Evolutionary conservation across 495 filamentous ascomycete genomes (phyloP), one percentile per base, ranked within the genome.

Genomic region (Haplographium delicatum): DNA sequence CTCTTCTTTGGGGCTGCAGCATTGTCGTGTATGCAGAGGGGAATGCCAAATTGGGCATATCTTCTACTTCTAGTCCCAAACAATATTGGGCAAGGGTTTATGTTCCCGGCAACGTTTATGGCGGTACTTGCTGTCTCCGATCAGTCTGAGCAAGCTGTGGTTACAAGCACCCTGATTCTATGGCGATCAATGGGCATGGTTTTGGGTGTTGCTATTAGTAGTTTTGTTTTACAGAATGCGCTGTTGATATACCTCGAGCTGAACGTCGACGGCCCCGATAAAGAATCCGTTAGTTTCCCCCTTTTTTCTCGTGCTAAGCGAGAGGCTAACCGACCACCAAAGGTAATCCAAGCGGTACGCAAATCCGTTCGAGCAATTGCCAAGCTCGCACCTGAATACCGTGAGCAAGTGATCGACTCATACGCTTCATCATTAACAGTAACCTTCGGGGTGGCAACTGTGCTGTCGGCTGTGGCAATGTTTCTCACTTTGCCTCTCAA

Each of bases 141-240:
- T 8, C 81, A 85, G 52, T 68, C 73, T n/a, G 81, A 89, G 27
- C 84, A 89, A 58, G 86, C 87, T 2, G 82, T 89, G 16, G 83
- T 84, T 9, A 88, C 84, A 0, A 82, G 75, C 24, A 89, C 85
- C 0, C 59, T 89, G 38, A 76, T 82, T 6, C 66, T 90, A 13
- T 86, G 79, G 75, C 68, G 85, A 15, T 80, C 77, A 39, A 61
- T 89, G 24, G 87, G 86, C 8, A 74, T 71, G 37, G 85, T 90
- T 2, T 72, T 90, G 58, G 87, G 86, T 6, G 78, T 90, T 23
- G 76, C 85, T 3, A 69, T 72, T 24, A 85, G 81, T 48, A 88
- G 83, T 60, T 74, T 88, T 57, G 78, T 90, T 20, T 71, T 91
- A 51, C 87, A 91, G 65, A 90, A 90, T 61, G 71, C 74, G 2